Evolutionary conservation across 179 eudicot genomes (phyloP).

Genomic region (Gypsophila paniculata): DNA sequence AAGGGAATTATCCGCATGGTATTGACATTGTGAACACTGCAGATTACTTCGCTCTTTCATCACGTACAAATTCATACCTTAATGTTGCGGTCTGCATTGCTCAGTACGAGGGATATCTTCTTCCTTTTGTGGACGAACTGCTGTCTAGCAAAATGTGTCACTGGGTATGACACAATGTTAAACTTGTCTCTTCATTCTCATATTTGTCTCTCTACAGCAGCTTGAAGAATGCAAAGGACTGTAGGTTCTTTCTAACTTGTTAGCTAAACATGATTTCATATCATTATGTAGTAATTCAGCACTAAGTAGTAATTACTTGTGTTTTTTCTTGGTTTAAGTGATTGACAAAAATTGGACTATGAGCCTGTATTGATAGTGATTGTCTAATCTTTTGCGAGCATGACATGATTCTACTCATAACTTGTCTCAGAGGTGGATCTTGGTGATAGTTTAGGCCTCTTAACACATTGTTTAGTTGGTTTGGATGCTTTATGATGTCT

Average conservation of each 20-base stretch:
- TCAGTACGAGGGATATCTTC: conserved; percentile 79
- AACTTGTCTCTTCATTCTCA: conserved; percentile 19
- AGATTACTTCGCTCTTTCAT: conserved; percentile 90
- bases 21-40: conserved; percentile 94
- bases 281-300: background rate
- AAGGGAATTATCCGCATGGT: conserved; percentile 93
- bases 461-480: background rate
- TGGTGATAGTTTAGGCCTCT: no score
- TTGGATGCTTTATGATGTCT: background rate
- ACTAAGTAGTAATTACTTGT: background rate
- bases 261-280: background rate
- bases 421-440: background rate
- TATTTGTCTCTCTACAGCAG: conserved; percentile 9
- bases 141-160: conserved; percentile 79
- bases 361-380: background rate
- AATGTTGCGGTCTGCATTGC: conserved; percentile 84
- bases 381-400: background rate
- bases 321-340: background rate
- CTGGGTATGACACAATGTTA: conserved; percentile 67
- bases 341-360: background rate
- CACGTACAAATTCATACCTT: conserved; percentile 76
- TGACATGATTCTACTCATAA: background rate
- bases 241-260: background rate
- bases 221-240: conserved; percentile 8
- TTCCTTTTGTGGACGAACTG: conserved; percentile 82